Evolutionary conservation across 345 rosid species (phyloP), one percentile per base, ranked within the genome.

Genomic region (Gossypium rotundifolium): DNA sequence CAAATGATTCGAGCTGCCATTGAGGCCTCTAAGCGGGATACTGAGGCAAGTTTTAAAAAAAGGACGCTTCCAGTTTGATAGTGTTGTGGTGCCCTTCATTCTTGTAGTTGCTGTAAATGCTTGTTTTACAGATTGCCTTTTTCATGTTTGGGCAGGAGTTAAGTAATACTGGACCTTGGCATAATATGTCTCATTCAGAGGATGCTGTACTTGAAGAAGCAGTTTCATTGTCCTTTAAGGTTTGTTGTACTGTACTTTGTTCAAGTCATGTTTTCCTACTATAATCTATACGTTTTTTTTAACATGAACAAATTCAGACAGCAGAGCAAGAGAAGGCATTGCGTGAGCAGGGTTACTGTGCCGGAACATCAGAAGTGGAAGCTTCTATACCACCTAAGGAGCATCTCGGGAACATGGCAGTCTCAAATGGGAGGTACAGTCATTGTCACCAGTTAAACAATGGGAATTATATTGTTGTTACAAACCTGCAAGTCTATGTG

Each of bases 1-100:
- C 93, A 96, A 83, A 96, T 96, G 99, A 76, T 96, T 80, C 83
- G 80, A 75, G 99, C 98, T 84, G 99, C 99, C 78, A 93, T 96
- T 71, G 99, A 96, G 88, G 99, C 99, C 74, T 96, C 99, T 61
- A 96, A 82, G 75, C 74, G 45, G 77, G 98, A 91, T 65, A 87
- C 82, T 76, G 86, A 80, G 89, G 94, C 86, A 78, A 81, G 75
- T 54, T 58, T 63, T 46, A 22, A n/a, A 29, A 8, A 46, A 33
- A 40, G 4, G 60, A 20, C 7, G 22, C 9, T n/a, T 63, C 45
- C 4, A 53, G 29, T 49, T 74, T 33, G 70, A 61, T 18, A n/a
- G 22, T 10, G 6, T 57, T 57, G 33, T 22, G 62, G 62, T 22
- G 14, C 62, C 23, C 14, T 57, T 57, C 33, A 65, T 71, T 48